A percentile compares a stretch with the other conserved stretches of the same genome.
Conservation (phyloP, 306 rosid genomes). For the Lathyrus oleraceus region DNA sequence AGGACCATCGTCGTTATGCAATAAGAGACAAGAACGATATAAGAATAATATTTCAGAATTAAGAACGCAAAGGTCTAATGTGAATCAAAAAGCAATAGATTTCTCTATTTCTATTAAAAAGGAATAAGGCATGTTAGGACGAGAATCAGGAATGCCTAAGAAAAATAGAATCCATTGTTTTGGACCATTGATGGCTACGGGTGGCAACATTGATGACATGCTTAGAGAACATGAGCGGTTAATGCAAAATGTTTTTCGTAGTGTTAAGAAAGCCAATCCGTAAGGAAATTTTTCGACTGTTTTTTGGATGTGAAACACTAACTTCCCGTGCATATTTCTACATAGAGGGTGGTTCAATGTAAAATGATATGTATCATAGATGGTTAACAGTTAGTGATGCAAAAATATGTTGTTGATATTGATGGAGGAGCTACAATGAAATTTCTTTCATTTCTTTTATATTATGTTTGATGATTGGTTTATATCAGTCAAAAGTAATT, state of each 20-base stretch:
- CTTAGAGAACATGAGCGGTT: constrained; percentile 82
- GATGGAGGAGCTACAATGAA: neutral
- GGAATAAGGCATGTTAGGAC: constrained; percentile 33
- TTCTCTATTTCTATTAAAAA: constrained; percentile 44
- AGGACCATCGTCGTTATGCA: constrained; percentile 32
- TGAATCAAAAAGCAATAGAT: constrained; percentile 44
- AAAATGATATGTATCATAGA: constrained; percentile 13
- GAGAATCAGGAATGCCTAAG: constrained; percentile 48
- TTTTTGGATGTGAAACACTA: neutral
- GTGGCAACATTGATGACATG: constrained; percentile 87
- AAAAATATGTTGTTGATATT: neutral
- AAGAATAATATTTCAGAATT: constrained; percentile 39
- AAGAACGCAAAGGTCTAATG: constrained; percentile 50
- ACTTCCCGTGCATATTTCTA: neutral
- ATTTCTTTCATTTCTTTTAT: constrained; percentile 23
- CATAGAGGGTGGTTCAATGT: neutral
- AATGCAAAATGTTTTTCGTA: constrained; percentile 89
- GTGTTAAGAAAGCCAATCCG: constrained; percentile 57
- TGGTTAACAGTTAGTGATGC: constrained; percentile 4
- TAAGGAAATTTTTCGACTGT: neutral
- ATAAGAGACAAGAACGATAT: constrained; percentile 41
- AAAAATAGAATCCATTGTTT: constrained; percentile 84
- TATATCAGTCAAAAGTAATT: too few species aligned
- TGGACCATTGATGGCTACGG: constrained; percentile 79
- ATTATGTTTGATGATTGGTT: constrained; percentile 3